These are phyloP conservation scores for Flaveria ramosissima DNA, from an alignment of 129 eudicot species.

Conservation along the genomic window DNA sequence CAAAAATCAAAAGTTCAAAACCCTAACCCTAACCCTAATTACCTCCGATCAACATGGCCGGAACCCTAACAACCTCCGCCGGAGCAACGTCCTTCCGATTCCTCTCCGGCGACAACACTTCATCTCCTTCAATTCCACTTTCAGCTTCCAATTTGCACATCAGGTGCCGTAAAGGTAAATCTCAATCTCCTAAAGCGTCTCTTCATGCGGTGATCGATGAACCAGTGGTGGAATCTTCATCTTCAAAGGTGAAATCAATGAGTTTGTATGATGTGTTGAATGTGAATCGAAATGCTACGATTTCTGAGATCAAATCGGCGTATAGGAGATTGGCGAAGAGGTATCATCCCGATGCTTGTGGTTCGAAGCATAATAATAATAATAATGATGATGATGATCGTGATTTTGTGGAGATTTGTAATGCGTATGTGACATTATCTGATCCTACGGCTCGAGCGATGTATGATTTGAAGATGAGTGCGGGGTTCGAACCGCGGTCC, in stretches of 20 bases:
- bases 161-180: not conserved
- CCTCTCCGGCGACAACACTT: not conserved
- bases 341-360: conserved; percentile 74
- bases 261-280: conserved; percentile 72
- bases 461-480: conserved; percentile 50
- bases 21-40: not conserved
- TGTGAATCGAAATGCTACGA: conserved; percentile 57
- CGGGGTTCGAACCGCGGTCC: conserved; percentile 25
- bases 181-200: conserved; percentile 23
- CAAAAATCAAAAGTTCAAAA: not conserved
- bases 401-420: conserved; percentile 58
- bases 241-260: not conserved
- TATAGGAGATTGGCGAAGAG: conserved; percentile 74
- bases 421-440: conserved; percentile 70
- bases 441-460: conserved; percentile 67
- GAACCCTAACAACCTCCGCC: conserved; percentile 29
- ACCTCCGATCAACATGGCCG: conserved; percentile 27
- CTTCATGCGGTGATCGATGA: conserved; percentile 46
- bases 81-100: conserved; percentile 28
- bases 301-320: conserved; percentile 66
- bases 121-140: not conserved
- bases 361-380: not conserved
- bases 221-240: not conserved
- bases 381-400: conserved; percentile 27
- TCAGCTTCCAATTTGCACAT: not conserved